Percentiles rank a stretch among this genome's conserved stretches.
These are phyloP conservation scores for Rhizopus delemar DNA, from an alignment of 371 early-diverging fungal species.

Conservation along the genomic window DNA sequence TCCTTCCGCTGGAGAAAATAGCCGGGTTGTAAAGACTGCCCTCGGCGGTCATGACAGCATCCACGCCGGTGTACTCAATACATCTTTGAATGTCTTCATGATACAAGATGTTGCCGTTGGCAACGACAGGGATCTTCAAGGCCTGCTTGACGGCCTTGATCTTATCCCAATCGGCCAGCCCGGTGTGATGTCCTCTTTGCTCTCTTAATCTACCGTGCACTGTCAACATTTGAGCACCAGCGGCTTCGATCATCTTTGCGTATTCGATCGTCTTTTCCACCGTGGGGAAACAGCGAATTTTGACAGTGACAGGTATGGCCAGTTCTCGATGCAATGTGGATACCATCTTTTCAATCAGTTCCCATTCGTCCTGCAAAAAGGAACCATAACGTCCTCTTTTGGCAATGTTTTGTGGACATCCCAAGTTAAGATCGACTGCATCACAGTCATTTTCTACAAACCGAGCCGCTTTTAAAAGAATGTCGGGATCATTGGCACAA, in stretches of 20 bases:
- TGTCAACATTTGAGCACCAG: constrained; percentile 92
- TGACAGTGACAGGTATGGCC: constrained; percentile 95
- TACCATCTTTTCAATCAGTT: constrained; percentile 77
- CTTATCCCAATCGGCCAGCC: constrained; percentile 97
- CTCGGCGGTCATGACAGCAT: constrained; percentile 97
- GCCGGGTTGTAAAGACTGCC: constrained; percentile 93
- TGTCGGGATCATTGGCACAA: constrained; percentile 95
- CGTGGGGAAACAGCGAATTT: constrained; percentile 94
- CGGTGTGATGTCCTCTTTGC: constrained; percentile 96
- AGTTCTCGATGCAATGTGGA: constrained; percentile 78
- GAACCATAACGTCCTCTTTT: constrained; percentile 95
- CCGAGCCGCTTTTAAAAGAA: constrained; percentile 83
- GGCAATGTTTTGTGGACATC: constrained; percentile 98
- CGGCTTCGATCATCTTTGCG: constrained; percentile 95
- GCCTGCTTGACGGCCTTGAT: constrained; percentile 92
- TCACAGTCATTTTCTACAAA: constrained; percentile 87
- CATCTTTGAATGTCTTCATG: constrained; percentile 87
- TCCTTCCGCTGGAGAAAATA: constrained; percentile 56
- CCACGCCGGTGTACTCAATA: constrained; percentile 87
- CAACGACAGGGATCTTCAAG: constrained; percentile 89
- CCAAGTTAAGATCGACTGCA: constrained; percentile 97
- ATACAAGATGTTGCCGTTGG: constrained; percentile 97
- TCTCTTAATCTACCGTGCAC: constrained; percentile 97
- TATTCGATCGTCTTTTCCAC: constrained; percentile 93
- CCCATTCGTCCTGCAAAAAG: constrained; percentile 97